Percentiles rank a stretch among this genome's conserved stretches.
Evolutionary conservation across 116 monocot genomes (phyloP).

Genomic region (Dioscorea cayenensis): DNA sequence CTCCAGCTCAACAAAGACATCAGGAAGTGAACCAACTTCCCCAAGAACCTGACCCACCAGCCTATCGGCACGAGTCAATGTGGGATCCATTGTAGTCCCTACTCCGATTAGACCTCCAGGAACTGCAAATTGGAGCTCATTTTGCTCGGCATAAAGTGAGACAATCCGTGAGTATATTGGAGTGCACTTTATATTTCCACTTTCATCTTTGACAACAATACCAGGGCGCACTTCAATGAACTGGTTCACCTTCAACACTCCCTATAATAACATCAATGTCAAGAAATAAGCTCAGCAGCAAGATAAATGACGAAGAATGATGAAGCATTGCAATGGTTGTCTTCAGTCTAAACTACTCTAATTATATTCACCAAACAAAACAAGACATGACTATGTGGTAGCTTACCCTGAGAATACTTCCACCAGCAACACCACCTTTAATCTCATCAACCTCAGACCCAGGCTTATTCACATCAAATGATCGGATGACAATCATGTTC

Average conservation of each 20-base stretch:
- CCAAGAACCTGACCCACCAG: conserved; percentile 98
- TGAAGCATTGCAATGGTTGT: not conserved
- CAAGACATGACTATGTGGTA: not conserved
- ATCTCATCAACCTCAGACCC: conserved; percentile 98
- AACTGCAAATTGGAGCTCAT: conserved; percentile 95
- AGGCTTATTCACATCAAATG: conserved; percentile 97
- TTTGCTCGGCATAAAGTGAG: conserved; percentile 89
- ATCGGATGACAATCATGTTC: conserved; percentile 95
- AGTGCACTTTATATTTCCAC: conserved; percentile 85
- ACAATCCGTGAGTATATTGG: conserved; percentile 90
- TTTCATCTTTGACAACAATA: conserved; percentile 84
- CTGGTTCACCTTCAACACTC: conserved; percentile 93
- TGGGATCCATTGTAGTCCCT: conserved; percentile 97
- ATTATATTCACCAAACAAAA: not conserved
- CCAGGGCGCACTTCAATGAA: conserved; percentile 89
- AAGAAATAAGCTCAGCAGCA: not conserved
- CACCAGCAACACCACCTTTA: conserved; percentile 96
- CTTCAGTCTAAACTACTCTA: not conserved
- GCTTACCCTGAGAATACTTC: conserved; percentile 89
- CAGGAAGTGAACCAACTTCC: conserved; percentile 86
- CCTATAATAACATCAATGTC: conserved; percentile 29
- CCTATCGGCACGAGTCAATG: conserved; percentile 82
- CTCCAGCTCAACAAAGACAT: conserved; percentile 95
- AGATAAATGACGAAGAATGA: not conserved
- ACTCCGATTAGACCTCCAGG: conserved; percentile 97